Percentiles rank a stretch among this genome's conserved stretches.
Conservation (phyloP, 148 eudicot genomes). For the Fallopia convolvulus region DNA sequence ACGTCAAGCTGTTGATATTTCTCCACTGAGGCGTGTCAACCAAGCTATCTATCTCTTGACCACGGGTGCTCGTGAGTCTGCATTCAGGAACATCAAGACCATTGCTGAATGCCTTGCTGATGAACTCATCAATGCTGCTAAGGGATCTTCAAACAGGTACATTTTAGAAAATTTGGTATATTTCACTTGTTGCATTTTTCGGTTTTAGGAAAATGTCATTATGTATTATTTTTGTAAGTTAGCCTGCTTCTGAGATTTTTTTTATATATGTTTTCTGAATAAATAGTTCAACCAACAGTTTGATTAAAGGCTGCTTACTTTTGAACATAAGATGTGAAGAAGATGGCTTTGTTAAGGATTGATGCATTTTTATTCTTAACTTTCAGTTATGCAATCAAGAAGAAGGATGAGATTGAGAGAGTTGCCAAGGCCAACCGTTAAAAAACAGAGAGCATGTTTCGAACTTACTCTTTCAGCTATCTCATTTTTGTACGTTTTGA, state of each 20-base stretch:
- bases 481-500: not conserved
- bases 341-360: not conserved
- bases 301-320: too few species aligned
- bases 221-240: too few species aligned
- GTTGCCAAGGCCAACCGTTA: conserved; percentile 19
- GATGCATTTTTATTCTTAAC: not conserved
- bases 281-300: too few species aligned
- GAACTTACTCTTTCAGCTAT: not conserved
- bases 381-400: conserved; percentile 13
- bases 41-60: conserved; percentile 12
- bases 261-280: too few species aligned
- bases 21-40: conserved; percentile 10
- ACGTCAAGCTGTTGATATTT: conserved; percentile 13
- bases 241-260: too few species aligned
- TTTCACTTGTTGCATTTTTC: not conserved
- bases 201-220: not conserved
- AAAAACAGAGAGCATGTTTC: not conserved
- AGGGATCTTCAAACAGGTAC: conserved; percentile 14
- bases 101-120: conserved; percentile 15
- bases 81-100: conserved; percentile 13
- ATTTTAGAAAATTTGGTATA: not conserved
- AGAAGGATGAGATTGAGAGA: conserved; percentile 14
- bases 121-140: conserved; percentile 9
- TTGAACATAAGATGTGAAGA: too few species aligned
- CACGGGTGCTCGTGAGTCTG: conserved; percentile 10